These are phyloP conservation scores for Penicillium herquei DNA, from an alignment of 495 filamentous ascomycete species.

Conservation along the genomic window DNA sequence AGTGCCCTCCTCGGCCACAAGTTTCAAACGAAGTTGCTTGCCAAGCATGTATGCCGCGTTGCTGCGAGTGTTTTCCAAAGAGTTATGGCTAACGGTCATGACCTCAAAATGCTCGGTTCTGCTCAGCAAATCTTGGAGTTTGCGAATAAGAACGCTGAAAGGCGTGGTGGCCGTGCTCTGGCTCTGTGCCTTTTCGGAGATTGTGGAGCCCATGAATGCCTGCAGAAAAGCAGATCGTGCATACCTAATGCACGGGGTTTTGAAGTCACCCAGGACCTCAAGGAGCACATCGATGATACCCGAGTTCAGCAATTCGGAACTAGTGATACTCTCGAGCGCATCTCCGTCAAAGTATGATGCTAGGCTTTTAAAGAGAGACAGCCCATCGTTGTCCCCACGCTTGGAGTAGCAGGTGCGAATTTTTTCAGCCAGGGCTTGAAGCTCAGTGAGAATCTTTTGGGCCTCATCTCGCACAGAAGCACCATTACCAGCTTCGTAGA, in stretches of 20 bases:
- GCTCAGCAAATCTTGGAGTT: conserved; percentile 93
- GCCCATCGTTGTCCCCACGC: conserved; percentile 47
- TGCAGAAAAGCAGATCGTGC: conserved; percentile 84
- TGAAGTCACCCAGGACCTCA: conserved; percentile 70
- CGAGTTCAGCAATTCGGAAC: conserved; percentile 88
- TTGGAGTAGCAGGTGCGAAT: conserved; percentile 67
- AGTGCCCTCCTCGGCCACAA: conserved; percentile 86
- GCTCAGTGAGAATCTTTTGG: conserved; percentile 64
- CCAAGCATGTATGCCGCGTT: conserved; percentile 94
- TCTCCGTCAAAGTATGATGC: conserved; percentile 89
- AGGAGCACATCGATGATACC: conserved; percentile 82
- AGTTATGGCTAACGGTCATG: conserved; percentile 88
- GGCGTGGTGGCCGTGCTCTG: conserved; percentile 70
- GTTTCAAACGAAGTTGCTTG: conserved; percentile 87
- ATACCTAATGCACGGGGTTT: conserved; percentile 39
- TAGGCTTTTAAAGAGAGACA: conserved; percentile 68
- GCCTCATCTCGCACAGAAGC: conserved; percentile 76
- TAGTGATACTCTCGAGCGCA: conserved; percentile 90
- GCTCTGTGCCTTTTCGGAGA: conserved; percentile 59
- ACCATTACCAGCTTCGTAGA: conserved; percentile 74
- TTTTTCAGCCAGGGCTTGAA: conserved; percentile 68
- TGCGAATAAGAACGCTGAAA: conserved; percentile 88
- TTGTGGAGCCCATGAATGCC: conserved; percentile 84
- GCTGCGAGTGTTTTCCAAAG: conserved; percentile 86
- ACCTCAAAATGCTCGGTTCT: conserved; percentile 98